Evolutionary conservation across 192 early-diverging fungal genomes (phyloP).

Genomic region (Backusella macrospora): DNA sequence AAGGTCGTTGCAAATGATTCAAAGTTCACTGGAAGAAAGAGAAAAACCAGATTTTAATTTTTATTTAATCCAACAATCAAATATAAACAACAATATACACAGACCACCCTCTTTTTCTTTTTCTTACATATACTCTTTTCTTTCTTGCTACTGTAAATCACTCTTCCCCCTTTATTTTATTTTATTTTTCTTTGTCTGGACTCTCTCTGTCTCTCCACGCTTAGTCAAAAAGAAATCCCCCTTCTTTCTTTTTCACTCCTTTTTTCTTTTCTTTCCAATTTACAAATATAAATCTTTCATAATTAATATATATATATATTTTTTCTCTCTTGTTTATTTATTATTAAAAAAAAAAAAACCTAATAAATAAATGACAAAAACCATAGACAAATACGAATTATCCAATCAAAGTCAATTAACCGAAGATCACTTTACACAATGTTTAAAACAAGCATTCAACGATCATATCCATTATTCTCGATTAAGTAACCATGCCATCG

Average conservation of each 20-base stretch:
- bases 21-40: slow-evolving; percentile 93
- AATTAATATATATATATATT: slow-evolving; percentile 1
- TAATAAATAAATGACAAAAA: neutral
- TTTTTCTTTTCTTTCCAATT: slow-evolving; percentile 19
- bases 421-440: slow-evolving; percentile 45
- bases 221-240: neutral
- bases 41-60: slow-evolving; percentile 83
- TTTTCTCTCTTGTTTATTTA: slow-evolving; percentile 15
- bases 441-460: slow-evolving; percentile 56
- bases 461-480: slow-evolving; percentile 54
- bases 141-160: neutral
- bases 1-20: slow-evolving; percentile 81
- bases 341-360: neutral
- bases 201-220: neutral
- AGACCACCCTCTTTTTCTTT: too few species aligned
- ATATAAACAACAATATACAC: too few species aligned
- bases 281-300: slow-evolving; percentile 11
- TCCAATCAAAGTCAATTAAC: slow-evolving; percentile 17
- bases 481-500: slow-evolving; percentile 59
- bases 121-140: too few species aligned
- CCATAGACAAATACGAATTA: slow-evolving; percentile 27
- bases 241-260: slow-evolving; percentile 15
- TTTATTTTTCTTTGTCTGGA: slow-evolving; percentile 10
- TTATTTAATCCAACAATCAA: neutral
- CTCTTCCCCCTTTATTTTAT: neutral